Evolutionary conservation across 495 filamentous ascomycete species (phyloP).

Genomic region (Monascus purpureus): DNA sequence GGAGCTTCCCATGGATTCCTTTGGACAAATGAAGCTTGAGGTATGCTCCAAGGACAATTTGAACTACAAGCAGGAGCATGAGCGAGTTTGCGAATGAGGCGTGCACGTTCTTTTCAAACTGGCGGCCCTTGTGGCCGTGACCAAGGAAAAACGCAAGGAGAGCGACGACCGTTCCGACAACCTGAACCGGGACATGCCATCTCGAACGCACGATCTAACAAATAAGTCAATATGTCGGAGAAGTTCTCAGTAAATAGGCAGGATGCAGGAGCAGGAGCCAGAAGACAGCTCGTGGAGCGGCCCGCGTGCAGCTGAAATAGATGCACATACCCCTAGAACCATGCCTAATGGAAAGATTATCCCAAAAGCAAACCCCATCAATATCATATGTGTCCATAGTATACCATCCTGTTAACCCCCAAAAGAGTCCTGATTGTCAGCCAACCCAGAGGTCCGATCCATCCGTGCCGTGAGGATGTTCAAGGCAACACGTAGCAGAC

Average conservation of each 20-base stretch:
- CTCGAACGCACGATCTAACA: constrained; percentile 68
- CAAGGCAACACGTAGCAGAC: constrained; percentile 1
- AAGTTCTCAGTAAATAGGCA: background rate
- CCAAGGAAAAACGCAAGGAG: constrained; percentile 81
- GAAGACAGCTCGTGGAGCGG: background rate
- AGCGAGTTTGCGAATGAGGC: constrained; percentile 63
- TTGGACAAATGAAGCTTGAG: constrained; percentile 77
- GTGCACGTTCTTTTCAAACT: constrained; percentile 78
- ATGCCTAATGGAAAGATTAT: constrained; percentile 88
- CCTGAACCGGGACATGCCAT: constrained; percentile 90
- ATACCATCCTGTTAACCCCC: constrained; percentile 47
- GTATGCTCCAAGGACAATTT: constrained; percentile 74
- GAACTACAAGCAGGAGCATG: constrained; percentile 62
- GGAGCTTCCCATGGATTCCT: constrained; percentile 66
- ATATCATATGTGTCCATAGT: constrained; percentile 85
- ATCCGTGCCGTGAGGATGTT: background rate
- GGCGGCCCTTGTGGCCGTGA: constrained; percentile 75
- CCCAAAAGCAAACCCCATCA: constrained; percentile 81
- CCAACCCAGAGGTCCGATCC: background rate
- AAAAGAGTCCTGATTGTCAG: background rate
- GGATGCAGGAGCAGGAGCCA: background rate
- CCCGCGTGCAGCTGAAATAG: background rate
- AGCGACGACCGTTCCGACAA: constrained; percentile 57
- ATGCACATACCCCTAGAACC: constrained; percentile 67
- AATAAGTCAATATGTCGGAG: background rate